Evolutionary conservation across 1,139 yeast species (phyloP).

Genomic region (Scheffersomyces insectosa): DNA sequence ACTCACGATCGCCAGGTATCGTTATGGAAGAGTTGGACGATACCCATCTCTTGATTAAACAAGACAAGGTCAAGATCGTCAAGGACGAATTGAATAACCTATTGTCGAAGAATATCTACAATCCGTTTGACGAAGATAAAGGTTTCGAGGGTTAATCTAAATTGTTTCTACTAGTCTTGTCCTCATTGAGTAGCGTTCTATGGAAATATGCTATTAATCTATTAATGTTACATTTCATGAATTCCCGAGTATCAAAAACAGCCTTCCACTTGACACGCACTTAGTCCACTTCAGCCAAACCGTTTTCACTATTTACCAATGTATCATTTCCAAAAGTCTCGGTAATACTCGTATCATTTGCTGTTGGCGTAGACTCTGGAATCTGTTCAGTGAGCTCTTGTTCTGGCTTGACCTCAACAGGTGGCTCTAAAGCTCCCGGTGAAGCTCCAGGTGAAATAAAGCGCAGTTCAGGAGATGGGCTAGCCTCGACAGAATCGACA

Average conservation of each 20-base stretch:
- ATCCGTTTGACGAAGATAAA: conserved; percentile 76
- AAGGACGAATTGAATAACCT: conserved; percentile 74
- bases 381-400: no score
- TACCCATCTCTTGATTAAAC: conserved; percentile 80
- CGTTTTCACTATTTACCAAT: no score
- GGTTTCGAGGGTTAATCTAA: neutral
- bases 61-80: conserved; percentile 70
- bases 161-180: neutral
- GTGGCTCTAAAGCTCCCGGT: neutral
- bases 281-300: no score
- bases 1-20: conserved; percentile 68
- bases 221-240: no score
- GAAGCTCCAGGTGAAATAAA: neutral
- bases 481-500: neutral
- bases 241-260: no score
- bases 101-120: conserved; percentile 79
- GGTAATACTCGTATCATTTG: no score
- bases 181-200: neutral
- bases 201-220: no score
- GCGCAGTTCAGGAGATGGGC: neutral
- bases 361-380: no score
- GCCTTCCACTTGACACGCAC: no score
- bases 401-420: no score
- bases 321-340: no score
- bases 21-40: conserved; percentile 82